Evolutionary conservation across 192 early-diverging fungal genomes (phyloP), one percentile per base, ranked within the genome.

Genomic region (Backusella australiensis): DNA sequence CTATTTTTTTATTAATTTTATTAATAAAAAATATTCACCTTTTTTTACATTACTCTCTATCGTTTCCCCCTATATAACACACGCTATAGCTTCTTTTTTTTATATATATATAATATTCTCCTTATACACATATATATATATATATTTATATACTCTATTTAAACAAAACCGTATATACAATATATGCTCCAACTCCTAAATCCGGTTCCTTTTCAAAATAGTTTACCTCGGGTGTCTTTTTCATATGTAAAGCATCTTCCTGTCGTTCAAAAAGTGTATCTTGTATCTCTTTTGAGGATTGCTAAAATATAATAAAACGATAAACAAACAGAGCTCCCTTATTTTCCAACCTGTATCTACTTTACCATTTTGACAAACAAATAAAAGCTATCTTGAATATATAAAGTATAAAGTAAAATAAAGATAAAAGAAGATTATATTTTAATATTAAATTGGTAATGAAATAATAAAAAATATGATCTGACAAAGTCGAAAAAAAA

Each of bases 101-200:
- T 63, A 14, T 32, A 32, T 3, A 32, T 32, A 32, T 32, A 32
- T 32, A 32, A 32, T 63, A 29, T 63, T 63, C 56, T 29, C 56
- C 56, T 63, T 63, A 32, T 32, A 32, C 32, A 32, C 32, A n/a
- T n/a, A n/a, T 23, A 11, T 49, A n/a, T 21, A 19, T 49, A 49
- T 49, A 49, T n/a, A 19, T 44, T 15, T 44, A 15, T 44, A 44
- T n/a, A 49, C n/a, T 63, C 21, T 63, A 63, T 63, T 26, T 63
- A 63, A 26, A 63, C 53, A 56, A 26, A 56, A 23, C 19, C 19
- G n/a, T 21, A 23, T 56, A 56, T 63, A 59, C 46, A 49, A 49
- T 49, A 63, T 63, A 63, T 63, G 56, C 56, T 29, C 56, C 56
- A 63, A 63, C 56, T 63, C 56, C 56, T 63, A 63, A 63, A 63